Percentiles rank a stretch among this genome's conserved stretches.
Conservation (phyloP, 139 green algal species). For the Picochlorum costavermella region DNA sequence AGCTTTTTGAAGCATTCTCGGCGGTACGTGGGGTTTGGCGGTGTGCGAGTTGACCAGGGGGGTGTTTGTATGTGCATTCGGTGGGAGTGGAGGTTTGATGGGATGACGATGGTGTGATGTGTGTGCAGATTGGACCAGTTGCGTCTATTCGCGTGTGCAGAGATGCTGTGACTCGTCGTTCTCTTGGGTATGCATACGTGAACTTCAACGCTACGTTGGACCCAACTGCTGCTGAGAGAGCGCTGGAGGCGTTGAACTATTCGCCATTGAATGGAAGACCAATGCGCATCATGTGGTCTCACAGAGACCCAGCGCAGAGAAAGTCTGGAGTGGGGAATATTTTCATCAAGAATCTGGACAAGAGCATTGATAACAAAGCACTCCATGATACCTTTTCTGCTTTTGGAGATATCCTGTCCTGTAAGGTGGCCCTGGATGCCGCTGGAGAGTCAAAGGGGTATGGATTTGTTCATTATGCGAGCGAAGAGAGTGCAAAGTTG, state of each 20-base stretch:
- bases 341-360: conserved; percentile 97
- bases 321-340: conserved; percentile 83
- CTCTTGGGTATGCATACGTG: conserved; percentile 91
- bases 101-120: not conserved
- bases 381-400: conserved; percentile 90
- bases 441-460: conserved; percentile 74
- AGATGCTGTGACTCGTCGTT: conserved; percentile 83
- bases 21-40: conserved; percentile 40
- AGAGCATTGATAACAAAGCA: conserved; percentile 82
- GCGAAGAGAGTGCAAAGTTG: conserved; percentile 60
- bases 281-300: conserved; percentile 93
- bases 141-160: conserved; percentile 87
- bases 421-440: conserved; percentile 42
- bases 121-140: conserved; percentile 75
- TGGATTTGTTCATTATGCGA: conserved; percentile 92
- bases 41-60: not conserved
- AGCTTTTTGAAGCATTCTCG: conserved; percentile 87
- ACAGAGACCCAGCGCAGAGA: conserved; percentile 66
- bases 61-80: not conserved
- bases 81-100: not conserved
- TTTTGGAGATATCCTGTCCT: conserved; percentile 84
- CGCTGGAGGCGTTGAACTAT: conserved; percentile 88
- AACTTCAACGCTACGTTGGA: conserved; percentile 88
- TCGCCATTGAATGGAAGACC: conserved; percentile 68
- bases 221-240: conserved; percentile 64